A percentile compares a stretch with the other conserved stretches of the same genome.
phyloP scores from a whole-genome alignment of 257 asterid genomes.

The Lycium barbarum region DNA sequence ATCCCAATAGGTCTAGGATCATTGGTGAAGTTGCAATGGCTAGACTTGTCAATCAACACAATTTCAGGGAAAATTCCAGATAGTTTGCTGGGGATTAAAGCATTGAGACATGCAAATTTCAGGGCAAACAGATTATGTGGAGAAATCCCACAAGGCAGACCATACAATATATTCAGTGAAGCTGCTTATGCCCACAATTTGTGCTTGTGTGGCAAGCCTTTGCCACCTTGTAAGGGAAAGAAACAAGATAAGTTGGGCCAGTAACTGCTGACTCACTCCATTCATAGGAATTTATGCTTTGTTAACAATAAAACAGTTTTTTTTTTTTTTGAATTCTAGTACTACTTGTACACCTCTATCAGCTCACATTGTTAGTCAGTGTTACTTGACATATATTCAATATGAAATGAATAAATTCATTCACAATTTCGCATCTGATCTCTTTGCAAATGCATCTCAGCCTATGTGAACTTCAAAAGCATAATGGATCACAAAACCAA shows the following conservation, averaged over 20 bases:
- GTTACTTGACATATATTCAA: slow-evolving; percentile 26
- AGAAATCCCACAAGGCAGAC: slow-evolving; percentile 84
- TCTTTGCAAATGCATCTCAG: neutral
- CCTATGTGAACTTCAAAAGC: neutral
- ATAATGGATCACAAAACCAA: neutral
- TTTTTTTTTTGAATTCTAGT: slow-evolving; percentile 22
- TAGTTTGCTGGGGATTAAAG: slow-evolving; percentile 60
- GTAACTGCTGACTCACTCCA: slow-evolving; percentile 75
- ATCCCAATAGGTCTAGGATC: slow-evolving; percentile 72
- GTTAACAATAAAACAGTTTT: slow-evolving; percentile 44
- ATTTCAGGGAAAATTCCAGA: slow-evolving; percentile 70
- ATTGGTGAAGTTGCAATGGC: slow-evolving; percentile 72
- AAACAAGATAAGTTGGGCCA: slow-evolving; percentile 51
- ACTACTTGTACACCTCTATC: slow-evolving; percentile 31
- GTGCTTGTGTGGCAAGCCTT: slow-evolving; percentile 88
- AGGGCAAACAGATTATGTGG: slow-evolving; percentile 85
- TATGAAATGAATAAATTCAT: slow-evolving; percentile 26
- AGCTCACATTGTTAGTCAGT: neutral
- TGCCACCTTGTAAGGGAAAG: slow-evolving; percentile 71
- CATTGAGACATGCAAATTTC: slow-evolving; percentile 71
- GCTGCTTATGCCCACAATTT: slow-evolving; percentile 78
- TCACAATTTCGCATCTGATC: neutral
- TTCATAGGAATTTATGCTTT: slow-evolving; percentile 43
- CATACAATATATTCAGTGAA: slow-evolving; percentile 65
- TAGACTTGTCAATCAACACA: slow-evolving; percentile 72